Base-by-base conservation (phyloP, 208 protist genomes). In the Kentomonas sorsogonicus region DNA sequence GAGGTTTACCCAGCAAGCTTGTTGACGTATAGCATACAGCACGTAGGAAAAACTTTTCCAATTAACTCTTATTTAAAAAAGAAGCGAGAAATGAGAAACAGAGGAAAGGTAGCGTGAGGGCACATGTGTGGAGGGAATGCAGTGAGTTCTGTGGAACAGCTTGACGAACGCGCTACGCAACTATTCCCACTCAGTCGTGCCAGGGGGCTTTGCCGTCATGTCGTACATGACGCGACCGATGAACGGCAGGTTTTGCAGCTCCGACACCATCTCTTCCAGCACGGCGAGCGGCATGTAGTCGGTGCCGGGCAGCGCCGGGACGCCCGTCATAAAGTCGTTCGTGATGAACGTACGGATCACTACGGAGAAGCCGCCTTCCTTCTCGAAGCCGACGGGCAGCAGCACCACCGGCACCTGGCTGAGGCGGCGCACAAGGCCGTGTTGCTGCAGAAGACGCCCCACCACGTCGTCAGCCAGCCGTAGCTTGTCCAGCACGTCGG, bases 171-270 rank as follows among this genome's bases (percentile, higher is more conserved):
- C n/a, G n/a, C n/a, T n/a, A n/a, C n/a, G n/a, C n/a, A n/a, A 33
- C 90, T 79, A 99, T 66, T 98, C 94, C 89, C 92, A 98, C 67
- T 99, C 96, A n/a, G 95, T 98, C n/a, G 97, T 99, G 53, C 93
- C 97, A 0, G 98, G 98, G 13, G 98, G 98, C 69, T 99, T 99
- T 33, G 86, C 66, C 11, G 96, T 99, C 26, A 98, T 51, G 66
- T 99, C 98, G 60, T 97, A 98, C 63, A 96, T 70, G 2, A 99
- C 91, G 23, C 92, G 83, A 1, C 83, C 74, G 1, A 98, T 80
- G 55, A 95, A 94, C 9, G 66, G 50, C 3, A 98, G 65, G 29
- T 83, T 9, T 45, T 81, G 46, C 47, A 96, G 60, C 10, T 53
- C 63, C n/a, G 40, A 46, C 10, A 91, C 82, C 52, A 98, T 96